A percentile compares a stretch with the other conserved stretches of the same genome.
These are phyloP conservation scores for Trichaptum fuscoviolaceum DNA, from an alignment of 768 basidiomycete species.

Conservation along the genomic window DNA sequence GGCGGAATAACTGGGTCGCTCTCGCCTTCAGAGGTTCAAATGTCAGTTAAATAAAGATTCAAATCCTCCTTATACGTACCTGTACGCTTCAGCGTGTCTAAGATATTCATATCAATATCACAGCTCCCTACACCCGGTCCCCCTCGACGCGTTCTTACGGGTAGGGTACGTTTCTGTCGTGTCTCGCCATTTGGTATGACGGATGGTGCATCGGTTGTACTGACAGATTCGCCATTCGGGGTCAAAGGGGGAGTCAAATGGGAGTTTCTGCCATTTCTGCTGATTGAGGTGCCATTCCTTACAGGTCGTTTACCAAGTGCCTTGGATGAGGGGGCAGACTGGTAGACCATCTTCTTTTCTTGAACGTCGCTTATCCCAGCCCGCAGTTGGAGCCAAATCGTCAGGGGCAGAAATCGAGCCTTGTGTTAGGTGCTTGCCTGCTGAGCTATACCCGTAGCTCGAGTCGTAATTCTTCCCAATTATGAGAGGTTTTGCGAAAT, in stretches of 20 bases:
- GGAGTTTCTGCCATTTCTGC: background rate
- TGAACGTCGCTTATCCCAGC: background rate
- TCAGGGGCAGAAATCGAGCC: too few relatives aligned
- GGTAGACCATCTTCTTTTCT: background rate
- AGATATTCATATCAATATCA: conserved; percentile 77
- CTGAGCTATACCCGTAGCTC: background rate
- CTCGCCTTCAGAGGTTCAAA: conserved; percentile 44
- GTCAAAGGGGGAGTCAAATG: background rate
- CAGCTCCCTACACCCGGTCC: conserved; percentile 76
- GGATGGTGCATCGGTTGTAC: background rate
- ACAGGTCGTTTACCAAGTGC: conserved; percentile 1
- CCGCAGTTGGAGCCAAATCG: background rate
- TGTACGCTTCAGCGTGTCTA: conserved; percentile 75
- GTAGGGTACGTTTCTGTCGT: conserved; percentile 74
- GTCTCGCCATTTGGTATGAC: conserved; percentile 17
- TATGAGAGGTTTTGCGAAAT: too few relatives aligned
- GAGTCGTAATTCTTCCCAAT: background rate
- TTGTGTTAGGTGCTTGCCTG: background rate
- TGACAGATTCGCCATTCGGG: background rate
- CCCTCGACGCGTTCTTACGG: conserved; percentile 74
- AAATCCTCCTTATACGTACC: conserved; percentile 40
- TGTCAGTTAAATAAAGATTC: background rate
- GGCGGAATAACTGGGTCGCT: conserved; percentile 67
- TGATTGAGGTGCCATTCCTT: background rate
- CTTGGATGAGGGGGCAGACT: background rate